Percentiles rank a stretch among this genome's conserved stretches.
phyloP scores from a whole-genome alignment of 2,329 filamentous ascomycete species.

The Fusarium nisikadoi region DNA sequence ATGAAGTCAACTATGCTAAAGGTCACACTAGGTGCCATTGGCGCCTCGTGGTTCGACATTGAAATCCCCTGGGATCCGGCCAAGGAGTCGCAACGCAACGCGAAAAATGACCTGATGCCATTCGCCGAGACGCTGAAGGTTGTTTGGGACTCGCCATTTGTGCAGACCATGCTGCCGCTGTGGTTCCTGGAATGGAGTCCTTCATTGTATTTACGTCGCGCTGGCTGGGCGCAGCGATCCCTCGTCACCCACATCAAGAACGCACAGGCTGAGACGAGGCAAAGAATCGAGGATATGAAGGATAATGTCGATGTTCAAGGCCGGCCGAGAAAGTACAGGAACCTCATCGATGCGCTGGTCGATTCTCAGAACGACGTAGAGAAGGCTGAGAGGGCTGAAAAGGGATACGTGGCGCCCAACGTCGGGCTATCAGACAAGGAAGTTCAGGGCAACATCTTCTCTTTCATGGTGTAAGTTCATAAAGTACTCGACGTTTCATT shows the following conservation, averaged over 20 bases:
- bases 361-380: neutral
- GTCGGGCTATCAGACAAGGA: neutral
- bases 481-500: accelerated
- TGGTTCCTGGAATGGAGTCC: neutral
- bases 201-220: neutral
- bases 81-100: neutral
- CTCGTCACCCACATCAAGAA: neutral
- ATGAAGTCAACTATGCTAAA: neutral
- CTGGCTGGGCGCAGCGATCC: neutral
- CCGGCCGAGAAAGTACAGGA: neutral
- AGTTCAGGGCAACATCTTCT: neutral
- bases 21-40: neutral
- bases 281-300: neutral
- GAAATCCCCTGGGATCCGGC: neutral
- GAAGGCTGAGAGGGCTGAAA: neutral
- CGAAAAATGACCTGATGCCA: neutral
- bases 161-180: neutral
- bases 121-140: neutral
- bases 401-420: neutral
- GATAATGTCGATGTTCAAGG: neutral
- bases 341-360: neutral
- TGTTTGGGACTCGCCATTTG: neutral
- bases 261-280: neutral
- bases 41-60: neutral
- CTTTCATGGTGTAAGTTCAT: neutral